Evolutionary conservation across 768 basidiomycete species (phyloP).

Genomic region (Kwoniella sp.): DNA sequence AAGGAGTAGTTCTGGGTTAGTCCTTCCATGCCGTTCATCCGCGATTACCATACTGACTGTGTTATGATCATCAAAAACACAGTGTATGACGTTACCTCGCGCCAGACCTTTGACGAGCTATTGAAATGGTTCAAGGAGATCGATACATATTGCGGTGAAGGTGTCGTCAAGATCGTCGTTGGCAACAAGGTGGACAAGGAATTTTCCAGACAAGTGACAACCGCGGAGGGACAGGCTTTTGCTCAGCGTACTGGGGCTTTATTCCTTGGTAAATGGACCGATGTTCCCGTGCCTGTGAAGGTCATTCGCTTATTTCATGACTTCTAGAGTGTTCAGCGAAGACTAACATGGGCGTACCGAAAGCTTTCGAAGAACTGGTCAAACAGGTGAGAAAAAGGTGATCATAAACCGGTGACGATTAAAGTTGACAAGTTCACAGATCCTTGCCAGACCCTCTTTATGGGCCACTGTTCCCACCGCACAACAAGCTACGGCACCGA

Average conservation of each 20-base stretch:
- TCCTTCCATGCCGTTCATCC: no score
- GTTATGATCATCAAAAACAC: no score
- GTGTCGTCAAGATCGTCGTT: slow-evolving; percentile 91
- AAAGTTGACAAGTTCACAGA: slow-evolving; percentile 51
- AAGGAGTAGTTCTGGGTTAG: slow-evolving; percentile 60
- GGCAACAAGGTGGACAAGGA: slow-evolving; percentile 94
- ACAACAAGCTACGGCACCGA: slow-evolving; percentile 2
- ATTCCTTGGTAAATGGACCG: slow-evolving; percentile 63
- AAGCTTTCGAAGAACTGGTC: slow-evolving; percentile 76
- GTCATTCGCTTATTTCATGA: no score
- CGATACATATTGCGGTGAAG: slow-evolving; percentile 83
- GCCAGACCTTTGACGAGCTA: slow-evolving; percentile 91
- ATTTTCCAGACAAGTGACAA: slow-evolving; percentile 82
- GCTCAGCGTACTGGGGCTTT: slow-evolving; percentile 78
- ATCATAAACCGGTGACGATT: no score
- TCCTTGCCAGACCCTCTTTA: slow-evolving; percentile 75
- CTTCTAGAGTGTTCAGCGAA: slow-evolving; percentile 93
- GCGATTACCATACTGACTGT: no score
- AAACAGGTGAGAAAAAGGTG: slow-evolving; percentile 62
- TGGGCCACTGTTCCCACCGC: slow-evolving; percentile 59
- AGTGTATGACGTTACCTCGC: slow-evolving; percentile 95
- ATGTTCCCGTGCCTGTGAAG: no score
- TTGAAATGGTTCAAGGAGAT: slow-evolving; percentile 87
- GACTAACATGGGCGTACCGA: slow-evolving; percentile 78
- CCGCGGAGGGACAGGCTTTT: slow-evolving; percentile 74